These are phyloP conservation scores for Hypoxylon sp. DNA, from an alignment of 2,329 filamentous ascomycete species.

Conservation along the genomic window DNA sequence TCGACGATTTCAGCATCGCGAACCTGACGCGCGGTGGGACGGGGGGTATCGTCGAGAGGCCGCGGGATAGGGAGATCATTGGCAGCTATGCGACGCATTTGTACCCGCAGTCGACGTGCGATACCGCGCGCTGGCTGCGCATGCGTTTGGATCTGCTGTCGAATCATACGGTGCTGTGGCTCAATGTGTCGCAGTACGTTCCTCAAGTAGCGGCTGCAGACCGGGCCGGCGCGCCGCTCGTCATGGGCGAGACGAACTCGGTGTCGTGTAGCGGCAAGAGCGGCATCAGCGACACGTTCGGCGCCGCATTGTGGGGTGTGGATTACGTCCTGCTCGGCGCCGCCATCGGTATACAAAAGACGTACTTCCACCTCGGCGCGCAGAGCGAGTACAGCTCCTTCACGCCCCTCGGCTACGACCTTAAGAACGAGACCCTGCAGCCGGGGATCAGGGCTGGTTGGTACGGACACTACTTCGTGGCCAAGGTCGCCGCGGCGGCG, in stretches of 20 bases:
- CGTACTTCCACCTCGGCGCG: conserved; percentile 63
- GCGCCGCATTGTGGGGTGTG: conserved; percentile 64
- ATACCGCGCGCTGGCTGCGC: conserved; percentile 53
- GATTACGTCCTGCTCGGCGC: conserved; percentile 61
- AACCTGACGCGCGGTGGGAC: conserved; percentile 50
- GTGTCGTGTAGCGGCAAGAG: conserved; percentile 57
- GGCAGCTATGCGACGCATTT: conserved; percentile 56
- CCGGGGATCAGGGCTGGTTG: conserved; percentile 53
- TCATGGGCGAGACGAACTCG: conserved; percentile 66
- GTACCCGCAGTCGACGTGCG: conserved; percentile 58
- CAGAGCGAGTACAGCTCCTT: conserved; percentile 55
- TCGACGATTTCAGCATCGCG: conserved; percentile 56
- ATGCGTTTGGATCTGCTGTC: conserved; percentile 55
- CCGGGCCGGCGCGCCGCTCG: conserved; percentile 55
- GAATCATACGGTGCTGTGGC: conserved; percentile 55
- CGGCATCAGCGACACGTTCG: conserved; percentile 64
- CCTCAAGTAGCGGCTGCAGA: conserved; percentile 56
- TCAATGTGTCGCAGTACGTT: conserved; percentile 55
- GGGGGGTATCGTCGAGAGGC: conserved; percentile 45
- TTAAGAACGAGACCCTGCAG: conserved; percentile 53
- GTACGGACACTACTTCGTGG: conserved; percentile 58
- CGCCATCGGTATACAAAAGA: conserved; percentile 54
- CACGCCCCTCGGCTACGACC: conserved; percentile 51
- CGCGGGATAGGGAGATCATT: conserved; percentile 53
- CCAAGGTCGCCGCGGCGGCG: conserved; percentile 42